Evolutionary conservation across 345 rosid genomes (phyloP).

Genomic region (Brassica carinata): DNA sequence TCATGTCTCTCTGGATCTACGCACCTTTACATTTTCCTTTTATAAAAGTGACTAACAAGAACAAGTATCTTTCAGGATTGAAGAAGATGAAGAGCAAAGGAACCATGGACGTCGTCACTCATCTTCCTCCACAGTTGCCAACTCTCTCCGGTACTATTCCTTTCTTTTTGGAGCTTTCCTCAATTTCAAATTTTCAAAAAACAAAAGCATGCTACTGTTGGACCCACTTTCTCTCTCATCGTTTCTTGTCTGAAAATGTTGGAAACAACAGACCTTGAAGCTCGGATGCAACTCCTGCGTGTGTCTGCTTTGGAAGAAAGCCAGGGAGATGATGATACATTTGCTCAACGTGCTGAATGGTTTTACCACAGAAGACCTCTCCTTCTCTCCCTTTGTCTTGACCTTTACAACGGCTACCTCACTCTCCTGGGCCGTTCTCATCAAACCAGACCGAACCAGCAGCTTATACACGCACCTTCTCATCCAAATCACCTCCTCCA

Average conservation of each 20-base stretch:
- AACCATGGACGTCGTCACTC: slow-evolving; percentile 28
- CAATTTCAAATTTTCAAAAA: slow-evolving; percentile 38
- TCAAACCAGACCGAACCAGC: slow-evolving; percentile 24
- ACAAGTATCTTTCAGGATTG: slow-evolving; percentile 23
- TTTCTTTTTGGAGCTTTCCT: slow-evolving; percentile 34
- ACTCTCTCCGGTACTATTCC: slow-evolving; percentile 35
- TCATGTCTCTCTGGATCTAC: slow-evolving; percentile 26
- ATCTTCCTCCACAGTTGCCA: slow-evolving; percentile 31
- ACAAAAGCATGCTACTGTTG: slow-evolving; percentile 32
- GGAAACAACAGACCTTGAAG: slow-evolving; percentile 55
- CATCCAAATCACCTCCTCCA: slow-evolving; percentile 8
- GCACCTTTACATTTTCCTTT: neutral
- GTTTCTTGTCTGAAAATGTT: slow-evolving; percentile 22
- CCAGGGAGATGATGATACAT: slow-evolving; percentile 51
- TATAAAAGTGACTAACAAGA: slow-evolving; percentile 9
- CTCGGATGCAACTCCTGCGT: slow-evolving; percentile 51
- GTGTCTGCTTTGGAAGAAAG: slow-evolving; percentile 40
- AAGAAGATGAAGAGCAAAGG: slow-evolving; percentile 28
- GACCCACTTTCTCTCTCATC: slow-evolving; percentile 32
- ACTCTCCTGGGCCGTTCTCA: slow-evolving; percentile 51
- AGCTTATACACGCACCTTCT: neutral
- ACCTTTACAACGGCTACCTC: slow-evolving; percentile 61
- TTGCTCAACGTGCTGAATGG: slow-evolving; percentile 69
- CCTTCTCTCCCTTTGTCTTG: slow-evolving; percentile 58
- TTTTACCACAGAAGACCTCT: slow-evolving; percentile 70